These are phyloP conservation scores for Myrica gale DNA, from an alignment of 306 rosid genomes.

Conservation along the genomic window DNA sequence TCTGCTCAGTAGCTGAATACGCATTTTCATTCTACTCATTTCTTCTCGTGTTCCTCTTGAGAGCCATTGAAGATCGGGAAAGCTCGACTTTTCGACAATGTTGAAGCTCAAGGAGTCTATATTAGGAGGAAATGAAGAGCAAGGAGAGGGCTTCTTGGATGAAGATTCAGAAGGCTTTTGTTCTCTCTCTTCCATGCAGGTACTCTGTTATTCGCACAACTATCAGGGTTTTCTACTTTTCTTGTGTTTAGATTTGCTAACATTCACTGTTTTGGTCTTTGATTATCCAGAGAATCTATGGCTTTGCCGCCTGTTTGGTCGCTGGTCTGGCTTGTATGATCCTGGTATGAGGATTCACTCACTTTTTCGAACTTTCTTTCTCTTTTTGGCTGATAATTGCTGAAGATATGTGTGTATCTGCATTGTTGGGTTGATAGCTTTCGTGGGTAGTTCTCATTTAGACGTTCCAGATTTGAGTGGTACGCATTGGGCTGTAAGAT, in stretches of 20 bases:
- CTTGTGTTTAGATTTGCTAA: conserved; percentile 14
- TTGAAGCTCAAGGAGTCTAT: conserved; percentile 50
- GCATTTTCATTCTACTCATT: background rate
- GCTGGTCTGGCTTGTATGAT: conserved; percentile 75
- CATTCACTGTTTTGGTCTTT: conserved; percentile 33
- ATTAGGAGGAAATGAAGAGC: conserved; percentile 46
- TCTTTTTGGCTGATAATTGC: background rate
- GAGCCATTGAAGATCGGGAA: conserved; percentile 13
- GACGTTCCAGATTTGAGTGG: background rate
- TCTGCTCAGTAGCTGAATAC: background rate
- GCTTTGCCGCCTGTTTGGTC: conserved; percentile 64
- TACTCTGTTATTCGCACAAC: conserved; percentile 28
- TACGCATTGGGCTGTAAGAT: background rate
- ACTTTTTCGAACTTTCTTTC: background rate
- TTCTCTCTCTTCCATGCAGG: conserved; percentile 75
- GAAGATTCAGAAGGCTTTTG: conserved; percentile 63
- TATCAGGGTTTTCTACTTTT: conserved; percentile 2
- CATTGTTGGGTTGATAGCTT: background rate
- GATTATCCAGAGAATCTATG: conserved; percentile 76
- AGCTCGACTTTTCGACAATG: conserved; percentile 43
- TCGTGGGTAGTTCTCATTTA: background rate
- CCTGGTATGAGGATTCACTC: conserved; percentile 55
- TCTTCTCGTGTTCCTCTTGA: background rate
- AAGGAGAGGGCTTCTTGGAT: conserved; percentile 49
- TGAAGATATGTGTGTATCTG: background rate